Conservation (phyloP, 371 early-diverging fungal species). For the Lichtheimia ramosa region DNA sequence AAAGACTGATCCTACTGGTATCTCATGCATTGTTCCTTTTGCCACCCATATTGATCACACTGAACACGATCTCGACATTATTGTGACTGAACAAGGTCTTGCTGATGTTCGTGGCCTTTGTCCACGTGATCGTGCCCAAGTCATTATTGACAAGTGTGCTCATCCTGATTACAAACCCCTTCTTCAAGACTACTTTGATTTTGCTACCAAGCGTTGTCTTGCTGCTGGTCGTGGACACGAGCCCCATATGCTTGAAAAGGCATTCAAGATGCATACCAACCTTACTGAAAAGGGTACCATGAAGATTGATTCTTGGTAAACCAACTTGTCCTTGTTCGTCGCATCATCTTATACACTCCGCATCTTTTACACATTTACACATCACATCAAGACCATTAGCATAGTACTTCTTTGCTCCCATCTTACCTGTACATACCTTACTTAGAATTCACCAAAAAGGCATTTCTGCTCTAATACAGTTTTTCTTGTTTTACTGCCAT, state of each 20-base stretch:
- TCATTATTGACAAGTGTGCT: constrained; percentile 52
- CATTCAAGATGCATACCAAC: constrained; percentile 58
- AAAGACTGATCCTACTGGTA: constrained; percentile 50
- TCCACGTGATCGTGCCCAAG: constrained; percentile 53
- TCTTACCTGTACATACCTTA: too few species aligned
- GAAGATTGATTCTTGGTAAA: constrained; percentile 55
- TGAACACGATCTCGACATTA: constrained; percentile 54
- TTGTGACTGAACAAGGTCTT: constrained; percentile 56
- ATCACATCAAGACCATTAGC: too few species aligned
- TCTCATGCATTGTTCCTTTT: constrained; percentile 54
- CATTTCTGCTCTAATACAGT: too few species aligned
- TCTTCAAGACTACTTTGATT: constrained; percentile 51
- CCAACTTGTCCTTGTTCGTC: not conserved
- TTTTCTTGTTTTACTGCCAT: too few species aligned
- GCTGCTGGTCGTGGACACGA: constrained; percentile 52
- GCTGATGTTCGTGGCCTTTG: constrained; percentile 54
- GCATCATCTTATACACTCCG: too few species aligned
- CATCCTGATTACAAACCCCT: constrained; percentile 54
- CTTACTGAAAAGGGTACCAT: constrained; percentile 53
- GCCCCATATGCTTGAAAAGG: constrained; percentile 56
- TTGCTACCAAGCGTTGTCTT: constrained; percentile 50
- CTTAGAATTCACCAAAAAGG: too few species aligned
- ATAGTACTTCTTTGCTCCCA: too few species aligned
- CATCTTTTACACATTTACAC: too few species aligned
- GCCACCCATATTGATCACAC: constrained; percentile 54